Conservation (phyloP, 2,329 filamentous ascomycete genomes). For the Fusarium nygamai region DNA sequence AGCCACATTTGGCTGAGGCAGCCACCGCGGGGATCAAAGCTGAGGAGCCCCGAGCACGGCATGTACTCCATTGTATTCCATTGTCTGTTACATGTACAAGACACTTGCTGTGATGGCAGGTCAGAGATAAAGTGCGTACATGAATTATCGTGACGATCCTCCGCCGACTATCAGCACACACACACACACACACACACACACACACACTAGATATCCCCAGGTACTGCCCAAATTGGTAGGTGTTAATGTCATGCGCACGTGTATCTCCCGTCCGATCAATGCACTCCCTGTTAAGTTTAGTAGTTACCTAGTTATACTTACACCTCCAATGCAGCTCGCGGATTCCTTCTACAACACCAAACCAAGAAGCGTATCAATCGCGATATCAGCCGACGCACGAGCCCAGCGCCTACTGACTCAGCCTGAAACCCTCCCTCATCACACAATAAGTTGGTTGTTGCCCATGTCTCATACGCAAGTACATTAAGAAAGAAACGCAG, state of each 20-base stretch:
- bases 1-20: constrained; percentile 8
- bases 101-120: constrained; percentile 12
- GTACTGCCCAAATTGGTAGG: constrained; percentile 31
- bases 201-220: neutral
- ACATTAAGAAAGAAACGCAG: neutral
- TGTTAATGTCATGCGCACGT: constrained; percentile 40
- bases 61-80: constrained; percentile 7
- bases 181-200: constrained; percentile 16
- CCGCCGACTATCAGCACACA: neutral
- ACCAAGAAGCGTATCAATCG: neutral
- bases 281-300: neutral
- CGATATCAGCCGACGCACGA: neutral
- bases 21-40: constrained; percentile 34
- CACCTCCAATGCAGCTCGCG: neutral
- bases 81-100: neutral
- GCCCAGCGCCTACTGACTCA: constrained; percentile 11
- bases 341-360: neutral
- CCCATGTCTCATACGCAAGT: neutral
- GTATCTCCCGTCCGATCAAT: constrained; percentile 17
- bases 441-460: neutral
- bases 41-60: constrained; percentile 35
- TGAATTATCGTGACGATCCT: neutral
- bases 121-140: constrained; percentile 11
- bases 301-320: neutral
- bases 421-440: constrained; percentile 26